Evolutionary conservation across 768 basidiomycete genomes (phyloP), one percentile per base, ranked within the genome.

Genomic region (Nidularia pulvinata): DNA sequence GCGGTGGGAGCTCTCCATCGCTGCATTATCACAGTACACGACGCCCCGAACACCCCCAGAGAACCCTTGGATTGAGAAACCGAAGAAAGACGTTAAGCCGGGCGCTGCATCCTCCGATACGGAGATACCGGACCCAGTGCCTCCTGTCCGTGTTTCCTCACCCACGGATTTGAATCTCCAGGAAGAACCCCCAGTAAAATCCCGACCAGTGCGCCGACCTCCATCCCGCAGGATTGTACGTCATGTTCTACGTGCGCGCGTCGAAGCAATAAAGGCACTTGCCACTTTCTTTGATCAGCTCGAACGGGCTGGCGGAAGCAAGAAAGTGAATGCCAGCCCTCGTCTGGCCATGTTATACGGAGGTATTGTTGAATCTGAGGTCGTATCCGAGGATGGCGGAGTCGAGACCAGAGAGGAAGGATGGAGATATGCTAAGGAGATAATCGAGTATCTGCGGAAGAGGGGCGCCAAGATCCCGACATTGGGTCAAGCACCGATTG

Each of bases 191-290:
- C 74, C 74, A 7, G 75, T 70, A 16, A 69, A 75, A 57, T 55
- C 63, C 34, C 68, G 67, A 30, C 61, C 69, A 3, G 65, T 61
- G 49, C 78, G 75, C 47, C 69, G 81, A 22, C 86, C 93, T 1
- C 88, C 93, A 7, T 88, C 92, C 7, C 85, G 92, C 45, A 83
- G 86, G 45, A 83, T 97, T 54, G 86, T 98, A 60, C 89, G 92
- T 16, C 93, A 97, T 69, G 90, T 97, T 53, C 76, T 98, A 49
- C 81, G 91, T 14, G 88, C 90, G 25, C 87, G 95, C n/a, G 81
- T 86, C 4, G 86, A 93, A 65, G 93, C 94, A 13, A 82, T 87
- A 35, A 84, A 85, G 55, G 84, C 86, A 5, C 81, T 98, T 14
- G 86, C 87, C 14, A 70, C 71, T 49, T 87, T 92, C 65, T 83